Conservation (phyloP, 2,329 filamentous ascomycete genomes). For the Juglanconis oblonga region DNA sequence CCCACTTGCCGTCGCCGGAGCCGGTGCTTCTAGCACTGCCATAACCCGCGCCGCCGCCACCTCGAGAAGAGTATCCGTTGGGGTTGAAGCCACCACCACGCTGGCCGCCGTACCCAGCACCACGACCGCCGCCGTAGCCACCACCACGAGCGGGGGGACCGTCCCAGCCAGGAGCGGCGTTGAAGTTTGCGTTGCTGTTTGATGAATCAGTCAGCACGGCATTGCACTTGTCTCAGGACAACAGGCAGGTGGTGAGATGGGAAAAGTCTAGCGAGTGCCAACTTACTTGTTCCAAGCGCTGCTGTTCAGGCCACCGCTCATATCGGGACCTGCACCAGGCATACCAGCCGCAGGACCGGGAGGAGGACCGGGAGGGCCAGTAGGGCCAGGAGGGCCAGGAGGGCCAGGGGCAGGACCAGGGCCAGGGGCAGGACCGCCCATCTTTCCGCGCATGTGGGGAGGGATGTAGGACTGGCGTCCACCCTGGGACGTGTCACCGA, state of each 20-base stretch:
- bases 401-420: conserved; percentile 32
- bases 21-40: conserved; percentile 74
- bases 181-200: conserved; percentile 45
- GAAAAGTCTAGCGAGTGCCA: neutral
- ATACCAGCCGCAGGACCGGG: conserved; percentile 29
- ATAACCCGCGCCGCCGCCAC: conserved; percentile 47
- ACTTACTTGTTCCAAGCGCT: conserved; percentile 64
- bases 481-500: conserved; percentile 42
- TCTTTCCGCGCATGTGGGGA: conserved; percentile 72
- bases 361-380: conserved; percentile 27
- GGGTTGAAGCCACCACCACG: conserved; percentile 50
- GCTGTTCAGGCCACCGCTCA: conserved; percentile 53
- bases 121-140: neutral
- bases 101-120: conserved; percentile 24
- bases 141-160: conserved; percentile 5
- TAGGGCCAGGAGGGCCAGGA: conserved; percentile 24
- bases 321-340: conserved; percentile 24
- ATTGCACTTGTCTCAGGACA: neutral
- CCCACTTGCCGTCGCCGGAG: conserved; percentile 94
- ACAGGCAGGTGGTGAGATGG: neutral
- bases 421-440: conserved; percentile 29
- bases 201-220: conserved; percentile 22
- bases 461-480: conserved; percentile 69
- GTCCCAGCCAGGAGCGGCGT: conserved; percentile 28
- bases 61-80: conserved; percentile 53